phyloP scores from a whole-genome alignment of 306 rosid genomes.

The Vigna reflexopilosa region DNA sequence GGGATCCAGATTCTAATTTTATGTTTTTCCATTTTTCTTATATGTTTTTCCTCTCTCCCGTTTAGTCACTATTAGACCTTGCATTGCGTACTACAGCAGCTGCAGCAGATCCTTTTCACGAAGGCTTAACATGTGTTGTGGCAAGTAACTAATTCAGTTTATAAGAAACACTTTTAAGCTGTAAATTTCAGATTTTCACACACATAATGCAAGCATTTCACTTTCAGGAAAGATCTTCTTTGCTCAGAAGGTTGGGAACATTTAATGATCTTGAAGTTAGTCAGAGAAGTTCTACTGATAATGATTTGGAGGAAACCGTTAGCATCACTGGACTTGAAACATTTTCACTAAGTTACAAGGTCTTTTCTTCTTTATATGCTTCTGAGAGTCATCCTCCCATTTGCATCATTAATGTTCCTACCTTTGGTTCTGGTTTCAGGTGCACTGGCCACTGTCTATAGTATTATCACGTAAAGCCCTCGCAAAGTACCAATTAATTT shows the following conservation, averaged over 20 bases:
- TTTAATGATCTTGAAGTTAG: constrained; percentile 61
- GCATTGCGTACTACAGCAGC: constrained; percentile 98
- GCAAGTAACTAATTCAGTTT: constrained; percentile 60
- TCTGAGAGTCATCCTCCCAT: constrained; percentile 18
- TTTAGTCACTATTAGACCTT: constrained; percentile 92
- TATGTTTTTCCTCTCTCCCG: background rate
- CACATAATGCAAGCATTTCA: constrained; percentile 27
- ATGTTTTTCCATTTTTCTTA: constrained; percentile 19
- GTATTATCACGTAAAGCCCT: constrained; percentile 89
- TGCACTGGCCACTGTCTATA: constrained; percentile 91
- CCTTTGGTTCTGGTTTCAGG: constrained; percentile 62
- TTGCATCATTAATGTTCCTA: constrained; percentile 36
- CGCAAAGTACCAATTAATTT: constrained; percentile 85
- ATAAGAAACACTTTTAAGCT: constrained; percentile 16
- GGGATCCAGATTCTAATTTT: constrained; percentile 40
- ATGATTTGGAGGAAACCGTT: constrained; percentile 75
- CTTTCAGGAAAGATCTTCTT: constrained; percentile 84
- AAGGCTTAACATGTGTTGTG: constrained; percentile 94
- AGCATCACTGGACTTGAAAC: constrained; percentile 86
- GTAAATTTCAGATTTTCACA: constrained; percentile 32
- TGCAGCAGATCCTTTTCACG: constrained; percentile 91
- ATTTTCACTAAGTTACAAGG: constrained; percentile 94
- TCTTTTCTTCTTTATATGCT: constrained; percentile 42
- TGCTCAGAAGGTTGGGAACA: constrained; percentile 78
- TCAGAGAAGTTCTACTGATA: constrained; percentile 52